Base-by-base conservation (phyloP, 78 protist genomes). In the Dictyostelium firmibasis region DNA sequence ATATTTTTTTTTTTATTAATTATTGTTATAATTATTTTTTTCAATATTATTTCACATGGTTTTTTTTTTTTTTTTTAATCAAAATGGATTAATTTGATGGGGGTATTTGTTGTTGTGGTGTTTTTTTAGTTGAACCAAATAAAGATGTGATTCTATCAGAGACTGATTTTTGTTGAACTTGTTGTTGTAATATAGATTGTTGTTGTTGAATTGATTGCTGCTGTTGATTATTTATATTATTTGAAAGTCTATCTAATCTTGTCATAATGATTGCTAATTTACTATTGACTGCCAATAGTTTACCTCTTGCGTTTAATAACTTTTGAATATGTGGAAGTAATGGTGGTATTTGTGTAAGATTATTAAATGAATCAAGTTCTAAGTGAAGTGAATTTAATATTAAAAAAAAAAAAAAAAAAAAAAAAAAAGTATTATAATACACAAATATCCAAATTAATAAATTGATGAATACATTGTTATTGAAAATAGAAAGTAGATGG, bases 261-360 rank as follows among this genome's bases (percentile, higher is more conserved):
- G 23, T 81, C 94, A 89, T 89, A 47, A 89, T 81, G 20, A 89
- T 35, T 38, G 83, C n/a, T 27, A 89, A 60, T 69, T 89, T 89
- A 81, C 83, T 81, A 50, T 89, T 89, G 6, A 89, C 83, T 31
- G 94, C 94, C 18, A 89, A 81, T 18, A 89, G 43, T 36, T 86
- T 53, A 20, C 94, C 94, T 70, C 94, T 78, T 44, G 94, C 94
- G 69, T 89, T 89, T 38, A 89, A 78, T 25, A 89, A 23, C n/a
- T 89, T 89, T 81, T 89, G 94, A 50, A 89, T 81, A 81, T 89
- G 94, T 69, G 94, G 94, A 36, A 79, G 57, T 44, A 89, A 81
- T 43, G 94, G 84, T 81, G 94, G 94, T 7, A 89, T 44, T 47
- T 89, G 94, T 70, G 94, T 81, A 18, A 81, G 38, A 47, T 50